Evolutionary conservation across 1,284 basidiomycete genomes (phyloP).

Genomic region (Fomitopsis pinicola): DNA sequence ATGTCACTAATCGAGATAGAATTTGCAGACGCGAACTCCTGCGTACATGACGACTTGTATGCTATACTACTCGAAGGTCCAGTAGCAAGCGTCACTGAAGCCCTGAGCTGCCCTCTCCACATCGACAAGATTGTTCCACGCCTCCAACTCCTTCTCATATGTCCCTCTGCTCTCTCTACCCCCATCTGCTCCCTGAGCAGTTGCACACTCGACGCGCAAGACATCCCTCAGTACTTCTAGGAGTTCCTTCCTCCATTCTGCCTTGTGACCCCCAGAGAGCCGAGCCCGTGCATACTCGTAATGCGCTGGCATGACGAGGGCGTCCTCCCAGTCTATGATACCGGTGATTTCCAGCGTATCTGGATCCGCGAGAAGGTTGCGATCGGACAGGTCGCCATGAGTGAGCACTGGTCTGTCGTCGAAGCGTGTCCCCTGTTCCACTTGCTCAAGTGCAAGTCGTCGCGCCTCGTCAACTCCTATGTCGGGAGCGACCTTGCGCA

Average conservation of each 20-base stretch:
- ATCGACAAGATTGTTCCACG: background rate
- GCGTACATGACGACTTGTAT: no score
- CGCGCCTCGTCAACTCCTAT: background rate
- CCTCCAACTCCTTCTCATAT: background rate
- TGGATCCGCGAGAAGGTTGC: conserved; percentile 20
- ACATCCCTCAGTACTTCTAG: background rate
- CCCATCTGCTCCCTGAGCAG: background rate
- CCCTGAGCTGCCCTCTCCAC: background rate
- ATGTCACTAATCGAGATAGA: no score
- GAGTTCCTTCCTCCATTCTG: background rate
- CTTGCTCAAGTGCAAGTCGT: background rate
- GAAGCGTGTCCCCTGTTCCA: background rate
- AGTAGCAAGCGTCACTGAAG: background rate
- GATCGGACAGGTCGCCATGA: conserved; percentile 21
- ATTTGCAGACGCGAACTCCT: no score
- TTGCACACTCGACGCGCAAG: background rate
- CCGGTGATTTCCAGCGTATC: conserved; percentile 8
- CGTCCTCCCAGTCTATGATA: conserved; percentile 10
- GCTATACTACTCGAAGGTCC: background rate
- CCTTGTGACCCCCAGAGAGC: background rate
- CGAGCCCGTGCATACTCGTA: conserved; percentile 1
- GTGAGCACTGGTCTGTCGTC: conserved; percentile 19
- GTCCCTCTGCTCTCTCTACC: background rate
- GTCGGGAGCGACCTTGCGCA: background rate
- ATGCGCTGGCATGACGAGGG: conserved; percentile 6